These are phyloP conservation scores for Tylopilus plumbeoviolaceoides DNA, from an alignment of 768 basidiomycete species.

Conservation along the genomic window DNA sequence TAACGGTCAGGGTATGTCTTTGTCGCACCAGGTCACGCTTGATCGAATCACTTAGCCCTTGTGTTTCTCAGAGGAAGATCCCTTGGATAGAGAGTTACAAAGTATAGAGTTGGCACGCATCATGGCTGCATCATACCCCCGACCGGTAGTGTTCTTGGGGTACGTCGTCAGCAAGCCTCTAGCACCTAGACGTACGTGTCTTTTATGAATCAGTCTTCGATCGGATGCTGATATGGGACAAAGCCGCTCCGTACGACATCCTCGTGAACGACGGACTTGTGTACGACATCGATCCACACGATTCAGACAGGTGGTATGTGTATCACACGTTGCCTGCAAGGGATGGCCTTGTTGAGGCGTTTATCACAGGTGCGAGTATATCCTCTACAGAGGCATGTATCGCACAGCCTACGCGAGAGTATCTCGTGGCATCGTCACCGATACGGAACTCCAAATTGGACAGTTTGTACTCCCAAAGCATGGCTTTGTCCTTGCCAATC, in stretches of 20 bases:
- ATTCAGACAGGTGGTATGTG: constrained; percentile 64
- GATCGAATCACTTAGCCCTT: background rate
- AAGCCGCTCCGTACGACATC: constrained; percentile 74
- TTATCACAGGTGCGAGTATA: constrained; percentile 78
- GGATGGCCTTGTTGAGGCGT: background rate
- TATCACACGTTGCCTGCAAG: background rate
- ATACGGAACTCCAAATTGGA: constrained; percentile 87
- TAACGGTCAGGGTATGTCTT: constrained; percentile 80
- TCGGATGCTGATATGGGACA: constrained; percentile 6
- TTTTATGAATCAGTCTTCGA: background rate
- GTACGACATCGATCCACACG: constrained; percentile 74
- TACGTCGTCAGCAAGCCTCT: constrained; percentile 75
- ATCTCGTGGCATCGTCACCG: constrained; percentile 79
- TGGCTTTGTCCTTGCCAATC: constrained; percentile 50
- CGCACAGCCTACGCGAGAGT: constrained; percentile 80
- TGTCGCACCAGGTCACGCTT: background rate
- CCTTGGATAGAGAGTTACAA: constrained; percentile 84
- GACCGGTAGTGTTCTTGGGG: constrained; percentile 76
- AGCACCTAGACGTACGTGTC: constrained; percentile 53
- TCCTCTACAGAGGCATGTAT: constrained; percentile 77
- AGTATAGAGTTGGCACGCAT: constrained; percentile 76
- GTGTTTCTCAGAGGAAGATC: constrained; percentile 66
- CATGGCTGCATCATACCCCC: constrained; percentile 64
- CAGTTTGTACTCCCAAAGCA: constrained; percentile 75
- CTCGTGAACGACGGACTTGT: constrained; percentile 74